phyloP scores from a whole-genome alignment of 73 alveolate genomes.

The Halteria grandinella region DNA sequence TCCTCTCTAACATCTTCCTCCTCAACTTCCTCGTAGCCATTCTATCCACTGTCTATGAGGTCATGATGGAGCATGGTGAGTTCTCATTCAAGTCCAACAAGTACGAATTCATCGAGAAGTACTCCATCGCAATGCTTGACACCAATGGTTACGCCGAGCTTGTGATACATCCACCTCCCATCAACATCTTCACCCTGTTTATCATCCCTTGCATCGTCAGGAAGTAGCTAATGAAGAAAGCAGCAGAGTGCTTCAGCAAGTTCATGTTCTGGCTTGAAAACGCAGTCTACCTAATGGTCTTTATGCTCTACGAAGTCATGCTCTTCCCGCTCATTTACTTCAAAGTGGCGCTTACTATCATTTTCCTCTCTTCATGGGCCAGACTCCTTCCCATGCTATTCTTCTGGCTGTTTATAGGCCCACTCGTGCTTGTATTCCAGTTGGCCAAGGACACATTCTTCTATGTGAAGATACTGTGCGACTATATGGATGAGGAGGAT shows the following conservation, averaged over 20 bases:
- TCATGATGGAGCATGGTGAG: conserved; percentile 53
- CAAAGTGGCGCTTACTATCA: conserved; percentile 20
- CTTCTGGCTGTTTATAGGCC: conserved; percentile 49
- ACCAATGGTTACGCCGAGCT: conserved; percentile 51
- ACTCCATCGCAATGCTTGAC: conserved; percentile 39
- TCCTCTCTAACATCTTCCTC: conserved; percentile 51
- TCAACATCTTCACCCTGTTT: conserved; percentile 41
- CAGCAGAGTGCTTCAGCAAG: conserved; percentile 34
- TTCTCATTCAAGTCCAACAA: conserved; percentile 41
- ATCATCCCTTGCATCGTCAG: conserved; percentile 41
- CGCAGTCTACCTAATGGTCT: conserved; percentile 8
- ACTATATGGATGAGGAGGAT: conserved; percentile 64
- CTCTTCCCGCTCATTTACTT: conserved; percentile 56
- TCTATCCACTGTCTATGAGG: conserved; percentile 54
- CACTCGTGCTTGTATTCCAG: neutral
- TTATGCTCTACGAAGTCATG: conserved; percentile 29
- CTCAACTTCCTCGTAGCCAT: conserved; percentile 66
- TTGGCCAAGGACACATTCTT: conserved; percentile 39
- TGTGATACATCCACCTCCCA: conserved; percentile 61
- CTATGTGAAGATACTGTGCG: conserved; percentile 49
- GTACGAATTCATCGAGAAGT: conserved; percentile 64
- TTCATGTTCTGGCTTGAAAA: conserved; percentile 61
- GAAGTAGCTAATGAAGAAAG: conserved; percentile 28
- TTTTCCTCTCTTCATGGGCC: neutral
- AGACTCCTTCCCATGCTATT: neutral